Percentiles rank a stretch among this genome's conserved stretches.
These are phyloP conservation scores for Eimeria falciformis DNA, from an alignment of 169 alveolate species.

Conservation along the genomic window DNA sequence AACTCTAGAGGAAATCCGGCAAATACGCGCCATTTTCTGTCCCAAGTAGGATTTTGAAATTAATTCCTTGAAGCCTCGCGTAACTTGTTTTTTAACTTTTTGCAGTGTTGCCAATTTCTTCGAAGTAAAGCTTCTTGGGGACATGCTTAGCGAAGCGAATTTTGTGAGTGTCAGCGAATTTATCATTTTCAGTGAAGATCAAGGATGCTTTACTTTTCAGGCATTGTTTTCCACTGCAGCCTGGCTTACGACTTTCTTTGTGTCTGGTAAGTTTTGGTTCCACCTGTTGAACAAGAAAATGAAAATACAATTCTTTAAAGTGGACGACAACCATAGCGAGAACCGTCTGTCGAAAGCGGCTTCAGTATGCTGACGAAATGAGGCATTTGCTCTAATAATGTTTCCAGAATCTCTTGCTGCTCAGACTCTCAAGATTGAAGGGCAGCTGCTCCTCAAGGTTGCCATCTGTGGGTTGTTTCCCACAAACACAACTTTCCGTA, in stretches of 20 bases:
- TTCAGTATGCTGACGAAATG: not conserved
- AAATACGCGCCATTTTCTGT: not conserved
- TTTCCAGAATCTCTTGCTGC: not conserved
- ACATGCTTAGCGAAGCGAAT: not conserved
- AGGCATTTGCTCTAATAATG: not conserved
- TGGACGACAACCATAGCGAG: conserved; percentile 6
- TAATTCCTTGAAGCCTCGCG: not conserved
- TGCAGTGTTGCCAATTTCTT: not conserved
- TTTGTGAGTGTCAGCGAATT: not conserved
- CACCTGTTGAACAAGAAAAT: not conserved
- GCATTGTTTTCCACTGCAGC: not conserved
- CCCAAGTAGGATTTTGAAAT: not conserved
- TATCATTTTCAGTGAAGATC: not conserved
- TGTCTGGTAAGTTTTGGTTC: not conserved
- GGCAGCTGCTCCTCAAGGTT: conserved; percentile 13
- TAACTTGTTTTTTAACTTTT: not conserved
- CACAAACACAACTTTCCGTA: not conserved
- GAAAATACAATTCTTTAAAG: not conserved
- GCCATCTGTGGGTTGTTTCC: not conserved
- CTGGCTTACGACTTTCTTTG: not conserved
- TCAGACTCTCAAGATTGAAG: not conserved
- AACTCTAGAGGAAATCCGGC: not conserved
- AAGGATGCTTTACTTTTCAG: not conserved
- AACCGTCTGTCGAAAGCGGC: not conserved
- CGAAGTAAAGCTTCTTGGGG: not conserved